These are phyloP conservation scores for Chaetothyriales sp. DNA, from an alignment of 2,329 filamentous ascomycete genomes.

Conservation along the genomic window DNA sequence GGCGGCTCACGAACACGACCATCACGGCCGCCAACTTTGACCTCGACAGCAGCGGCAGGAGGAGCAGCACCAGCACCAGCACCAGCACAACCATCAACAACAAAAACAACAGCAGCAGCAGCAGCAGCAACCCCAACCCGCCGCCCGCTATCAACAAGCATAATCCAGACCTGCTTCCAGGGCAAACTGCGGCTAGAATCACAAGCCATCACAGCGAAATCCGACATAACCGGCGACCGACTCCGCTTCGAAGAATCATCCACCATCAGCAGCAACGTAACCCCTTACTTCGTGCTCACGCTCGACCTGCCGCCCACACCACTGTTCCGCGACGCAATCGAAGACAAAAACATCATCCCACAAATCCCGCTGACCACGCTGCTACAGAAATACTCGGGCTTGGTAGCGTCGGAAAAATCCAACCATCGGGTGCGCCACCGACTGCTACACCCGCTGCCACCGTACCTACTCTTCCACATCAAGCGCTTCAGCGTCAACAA, in stretches of 20 bases:
- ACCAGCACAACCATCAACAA: no score
- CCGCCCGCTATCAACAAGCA: conserved; percentile 67
- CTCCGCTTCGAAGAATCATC: conserved; percentile 86
- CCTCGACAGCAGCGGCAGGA: no score
- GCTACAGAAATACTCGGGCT: conserved; percentile 82
- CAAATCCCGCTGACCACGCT: conserved; percentile 58
- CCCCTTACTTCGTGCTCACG: conserved; percentile 79
- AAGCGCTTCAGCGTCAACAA: conserved; percentile 96
- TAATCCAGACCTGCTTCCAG: conserved; percentile 87
- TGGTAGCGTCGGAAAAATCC: conserved; percentile 72
- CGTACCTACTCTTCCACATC: conserved; percentile 83
- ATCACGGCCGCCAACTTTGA: no score
- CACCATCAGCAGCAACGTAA: conserved; percentile 58
- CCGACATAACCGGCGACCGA: conserved; percentile 64
- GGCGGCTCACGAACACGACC: conserved; percentile 61
- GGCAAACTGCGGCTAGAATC: conserved; percentile 83
- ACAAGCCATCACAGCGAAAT: conserved; percentile 81
- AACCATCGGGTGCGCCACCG: conserved; percentile 80
- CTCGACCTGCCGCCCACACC: conserved; percentile 83
- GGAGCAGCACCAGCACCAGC: no score
- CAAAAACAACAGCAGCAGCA: no score
- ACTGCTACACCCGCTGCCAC: conserved; percentile 76
- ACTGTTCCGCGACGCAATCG: conserved; percentile 76
- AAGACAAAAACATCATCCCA: conserved; percentile 91
- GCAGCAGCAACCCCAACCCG: no score